Evolutionary conservation across 768 basidiomycete species (phyloP), one percentile per base, ranked within the genome.

Genomic region (Boletus subparvulus): DNA sequence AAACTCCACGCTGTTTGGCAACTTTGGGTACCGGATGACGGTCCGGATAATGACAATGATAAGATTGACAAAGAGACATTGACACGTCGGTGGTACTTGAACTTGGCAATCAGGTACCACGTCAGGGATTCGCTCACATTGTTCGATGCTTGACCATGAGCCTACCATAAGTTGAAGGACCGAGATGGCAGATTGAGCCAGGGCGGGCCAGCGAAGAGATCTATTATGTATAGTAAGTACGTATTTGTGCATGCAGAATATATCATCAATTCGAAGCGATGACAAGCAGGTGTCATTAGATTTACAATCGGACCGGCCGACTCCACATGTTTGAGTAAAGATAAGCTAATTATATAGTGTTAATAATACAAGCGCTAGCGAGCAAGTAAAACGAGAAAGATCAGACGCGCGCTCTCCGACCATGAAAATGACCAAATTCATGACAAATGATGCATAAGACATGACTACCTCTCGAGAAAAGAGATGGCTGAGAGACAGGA

Each of bases 361-460:
- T 61, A 55, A 67, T 59, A 47, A 62, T 69, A 66, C 67, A 70
- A 33, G 47, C 35, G 30, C 43, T 19, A 28, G 39, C 53, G 28
- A 43, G 49, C 14, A 11, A 51, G 49, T n/a, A 11, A 51, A 51
- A 45, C 30, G 33, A 16, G 36, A 16, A 19, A 62, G 21, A 45
- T 40, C 53, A 46, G 24, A 45, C 35, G 17, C 19, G 12, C 16
- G 1, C 45, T 21, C 17, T 45, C 47, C 35, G 33, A 35, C n/a
- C n/a, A n/a, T n/a, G n/a, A n/a, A n/a, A n/a, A n/a, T n/a, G n/a
- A n/a, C 8, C 41, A 47, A 4, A 39, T 39, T 42, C 48, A 33
- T 14, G 45, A 32, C 13, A 21, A 26, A n/a, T n/a, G n/a, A n/a
- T n/a, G n/a, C n/a, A n/a, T n/a, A n/a, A 37, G 42, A 52, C n/a